Evolutionary conservation across 768 basidiomycete species (phyloP).

Genomic region (Amanita fuliginea): DNA sequence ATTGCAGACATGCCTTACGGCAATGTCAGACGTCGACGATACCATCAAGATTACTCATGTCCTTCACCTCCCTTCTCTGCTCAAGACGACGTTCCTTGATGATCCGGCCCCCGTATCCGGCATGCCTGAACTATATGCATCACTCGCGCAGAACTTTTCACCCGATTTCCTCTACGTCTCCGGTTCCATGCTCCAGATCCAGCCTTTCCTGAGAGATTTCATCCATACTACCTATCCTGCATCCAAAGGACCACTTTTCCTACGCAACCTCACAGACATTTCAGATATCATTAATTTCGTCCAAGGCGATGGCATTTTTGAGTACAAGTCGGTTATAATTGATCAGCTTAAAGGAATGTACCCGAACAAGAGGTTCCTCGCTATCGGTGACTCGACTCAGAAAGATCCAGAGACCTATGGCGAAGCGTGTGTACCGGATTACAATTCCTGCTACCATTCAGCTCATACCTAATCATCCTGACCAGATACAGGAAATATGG

Average conservation of each 20-base stretch:
- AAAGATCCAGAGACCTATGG: slow-evolving; percentile 35
- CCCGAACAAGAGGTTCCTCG: slow-evolving; percentile 30
- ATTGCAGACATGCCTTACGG: neutral
- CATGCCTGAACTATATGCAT: slow-evolving; percentile 33
- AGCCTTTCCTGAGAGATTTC: slow-evolving; percentile 32
- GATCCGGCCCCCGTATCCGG: slow-evolving; percentile 28
- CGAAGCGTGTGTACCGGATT: slow-evolving; percentile 21
- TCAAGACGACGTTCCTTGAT: slow-evolving; percentile 28
- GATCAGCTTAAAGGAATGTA: slow-evolving; percentile 29
- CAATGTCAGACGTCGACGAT: slow-evolving; percentile 28
- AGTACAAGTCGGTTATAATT: slow-evolving; percentile 26
- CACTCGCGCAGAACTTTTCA: slow-evolving; percentile 22
- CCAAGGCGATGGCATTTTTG: slow-evolving; percentile 15
- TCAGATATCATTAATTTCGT: slow-evolving; percentile 18
- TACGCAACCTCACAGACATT: slow-evolving; percentile 26
- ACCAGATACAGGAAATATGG: slow-evolving; percentile 24
- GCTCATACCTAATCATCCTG: neutral
- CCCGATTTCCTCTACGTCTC: slow-evolving; percentile 33
- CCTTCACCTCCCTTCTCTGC: slow-evolving; percentile 20
- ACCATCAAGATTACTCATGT: slow-evolving; percentile 32
- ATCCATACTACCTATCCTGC: slow-evolving; percentile 22
- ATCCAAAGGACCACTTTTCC: slow-evolving; percentile 27
- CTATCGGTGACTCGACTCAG: slow-evolving; percentile 34
- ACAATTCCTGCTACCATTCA: neutral
- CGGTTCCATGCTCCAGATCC: slow-evolving; percentile 34